Base-by-base conservation (phyloP, 2,329 filamentous ascomycete species). In the Chaetothyriales sp. region DNA sequence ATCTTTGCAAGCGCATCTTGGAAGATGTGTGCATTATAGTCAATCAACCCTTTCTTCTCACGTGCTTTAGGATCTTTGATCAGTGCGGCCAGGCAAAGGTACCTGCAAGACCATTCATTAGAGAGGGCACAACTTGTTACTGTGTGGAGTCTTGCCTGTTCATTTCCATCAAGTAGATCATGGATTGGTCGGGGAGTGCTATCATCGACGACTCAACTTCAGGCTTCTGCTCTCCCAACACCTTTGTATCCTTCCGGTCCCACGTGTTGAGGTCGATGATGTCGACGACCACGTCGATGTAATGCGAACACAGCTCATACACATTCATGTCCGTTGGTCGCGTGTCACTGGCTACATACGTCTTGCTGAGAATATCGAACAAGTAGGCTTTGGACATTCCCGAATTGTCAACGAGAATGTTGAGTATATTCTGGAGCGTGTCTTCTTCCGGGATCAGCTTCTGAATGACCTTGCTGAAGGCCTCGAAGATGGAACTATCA, bases 231-330 rank as follows among this genome's bases (percentile, higher is more conserved):
- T 70, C 67, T 1, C 69, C 70, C 47, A 66, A 61, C 48, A 64
- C 48, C 63, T 66, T 64, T 43, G 67, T 60, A 18, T 63, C 60
- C 29, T 48, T 54, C 46, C 60, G 54, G 19, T 53, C 54, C 9
- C 65, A 97, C 46, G 89, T 90, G 65, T 95, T 98, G 43, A 98
- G 84, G 65, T 97, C 90, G 25, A 88, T 92, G 50, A 97, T 85
- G 66, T 98, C 92, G 53, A 97, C 90, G 56, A 98, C 94, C 55
- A 97, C 89, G 67, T 98, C 92, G 61, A 98, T 95, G 66, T 95
- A 97, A 66, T 98, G 92, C 48, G 88, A 94, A 71, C 92, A 98
- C 64, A 97, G 94, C 71, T 97, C 92, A 67, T 98, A 98, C 66
- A 86, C 90, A 44, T 86, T 85, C 77, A 95, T 92, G 64, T 97